Conservation (phyloP, 2,329 filamentous ascomycete species). For the Botrytis tulipae region DNA sequence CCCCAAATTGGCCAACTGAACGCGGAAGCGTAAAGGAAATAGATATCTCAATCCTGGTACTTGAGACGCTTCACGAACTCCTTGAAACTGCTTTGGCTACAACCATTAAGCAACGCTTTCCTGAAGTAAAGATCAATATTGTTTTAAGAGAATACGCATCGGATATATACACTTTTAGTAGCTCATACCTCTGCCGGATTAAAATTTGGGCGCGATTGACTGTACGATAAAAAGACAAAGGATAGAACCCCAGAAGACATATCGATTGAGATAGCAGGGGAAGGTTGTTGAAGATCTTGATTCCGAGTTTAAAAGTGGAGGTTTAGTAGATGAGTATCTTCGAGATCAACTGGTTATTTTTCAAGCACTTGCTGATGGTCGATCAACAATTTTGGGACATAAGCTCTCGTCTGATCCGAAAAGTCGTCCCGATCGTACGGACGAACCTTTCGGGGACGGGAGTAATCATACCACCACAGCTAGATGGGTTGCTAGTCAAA, state of each 20-base stretch:
- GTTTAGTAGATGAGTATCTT: slow-evolving; percentile 55
- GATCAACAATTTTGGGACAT: slow-evolving; percentile 39
- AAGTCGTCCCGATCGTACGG: slow-evolving; percentile 44
- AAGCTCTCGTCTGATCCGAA: neutral
- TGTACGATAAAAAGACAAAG: slow-evolving; percentile 44
- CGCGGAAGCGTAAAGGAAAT: slow-evolving; percentile 45
- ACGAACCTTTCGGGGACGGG: slow-evolving; percentile 55
- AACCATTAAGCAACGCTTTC: slow-evolving; percentile 45
- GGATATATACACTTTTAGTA: slow-evolving; percentile 58
- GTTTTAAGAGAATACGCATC: slow-evolving; percentile 50
- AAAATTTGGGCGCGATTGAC: slow-evolving; percentile 51
- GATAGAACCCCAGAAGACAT: slow-evolving; percentile 35
- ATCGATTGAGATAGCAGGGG: slow-evolving; percentile 44
- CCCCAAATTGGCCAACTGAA: slow-evolving; percentile 34
- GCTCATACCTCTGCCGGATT: slow-evolving; percentile 48
- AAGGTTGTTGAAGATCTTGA: slow-evolving; percentile 48
- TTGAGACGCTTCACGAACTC: slow-evolving; percentile 43
- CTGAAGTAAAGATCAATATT: slow-evolving; percentile 47
- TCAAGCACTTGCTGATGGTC: slow-evolving; percentile 55
- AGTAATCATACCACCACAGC: slow-evolving; percentile 58
- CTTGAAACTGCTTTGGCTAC: slow-evolving; percentile 44
- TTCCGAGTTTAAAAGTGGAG: slow-evolving; percentile 45
- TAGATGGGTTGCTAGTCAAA: slow-evolving; percentile 54
- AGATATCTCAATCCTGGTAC: slow-evolving; percentile 53
- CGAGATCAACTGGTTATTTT: slow-evolving; percentile 62